phyloP scores from a whole-genome alignment of 768 basidiomycete species.

The Rhizopogon rudus region DNA sequence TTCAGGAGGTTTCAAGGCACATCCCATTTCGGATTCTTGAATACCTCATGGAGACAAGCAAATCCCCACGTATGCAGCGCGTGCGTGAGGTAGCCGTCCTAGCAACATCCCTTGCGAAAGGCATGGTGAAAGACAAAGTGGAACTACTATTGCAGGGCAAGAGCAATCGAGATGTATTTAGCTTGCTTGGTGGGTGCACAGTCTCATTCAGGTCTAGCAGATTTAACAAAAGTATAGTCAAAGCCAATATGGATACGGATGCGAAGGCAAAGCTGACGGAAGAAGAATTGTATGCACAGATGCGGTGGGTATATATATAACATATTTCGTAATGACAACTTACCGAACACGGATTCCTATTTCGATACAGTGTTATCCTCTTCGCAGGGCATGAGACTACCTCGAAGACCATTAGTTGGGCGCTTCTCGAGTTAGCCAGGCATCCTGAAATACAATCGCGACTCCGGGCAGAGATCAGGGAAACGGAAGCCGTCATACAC shows the following conservation, averaged over 20 bases:
- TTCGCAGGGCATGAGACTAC: slow-evolving; percentile 59
- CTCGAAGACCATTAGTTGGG: slow-evolving; percentile 54
- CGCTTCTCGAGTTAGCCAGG: slow-evolving; percentile 56
- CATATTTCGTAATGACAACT: not conserved
- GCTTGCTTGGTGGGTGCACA: slow-evolving; percentile 34
- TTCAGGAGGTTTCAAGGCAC: slow-evolving; percentile 25
- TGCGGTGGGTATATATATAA: slow-evolving; percentile 11
- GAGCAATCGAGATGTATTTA: slow-evolving; percentile 8
- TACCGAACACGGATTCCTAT: not conserved
- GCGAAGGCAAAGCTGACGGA: slow-evolving; percentile 19
- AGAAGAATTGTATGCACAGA: slow-evolving; percentile 7
- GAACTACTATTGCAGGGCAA: slow-evolving; percentile 3
- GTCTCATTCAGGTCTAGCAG: not conserved
- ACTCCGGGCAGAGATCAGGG: slow-evolving; percentile 35
- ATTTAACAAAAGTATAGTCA: not conserved
- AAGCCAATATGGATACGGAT: not conserved
- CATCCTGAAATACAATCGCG: slow-evolving; percentile 53
- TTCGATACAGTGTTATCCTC: slow-evolving; percentile 35
- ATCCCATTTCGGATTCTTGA: slow-evolving; percentile 29
- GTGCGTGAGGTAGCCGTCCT: not conserved
- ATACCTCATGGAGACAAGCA: slow-evolving; percentile 26
- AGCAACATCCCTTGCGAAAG: slow-evolving; percentile 3
- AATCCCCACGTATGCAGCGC: slow-evolving; percentile 11
- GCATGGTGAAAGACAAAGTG: slow-evolving; percentile 9
- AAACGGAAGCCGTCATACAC: slow-evolving; percentile 15